Percentiles rank a stretch among this genome's conserved stretches.
Evolutionary conservation across 805 yeast species (phyloP).

Genomic region (Starmerella powellii): DNA sequence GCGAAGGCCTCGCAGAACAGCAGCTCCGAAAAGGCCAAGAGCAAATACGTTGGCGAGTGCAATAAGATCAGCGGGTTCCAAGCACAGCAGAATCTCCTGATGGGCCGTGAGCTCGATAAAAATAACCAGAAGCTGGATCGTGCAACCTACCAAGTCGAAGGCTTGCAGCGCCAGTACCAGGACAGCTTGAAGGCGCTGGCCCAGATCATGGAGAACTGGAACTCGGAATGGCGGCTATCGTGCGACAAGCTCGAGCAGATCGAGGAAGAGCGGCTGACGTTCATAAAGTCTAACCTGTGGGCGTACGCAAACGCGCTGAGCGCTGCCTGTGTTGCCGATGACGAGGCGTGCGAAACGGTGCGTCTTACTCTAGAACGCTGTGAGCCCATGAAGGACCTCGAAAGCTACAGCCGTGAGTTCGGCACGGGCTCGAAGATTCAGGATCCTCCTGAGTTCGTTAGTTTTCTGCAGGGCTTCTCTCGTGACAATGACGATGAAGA

Average conservation of each 20-base stretch:
- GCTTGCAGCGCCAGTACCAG: conserved; percentile 46
- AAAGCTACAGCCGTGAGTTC: conserved; percentile 39
- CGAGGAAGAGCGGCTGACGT: conserved; percentile 62
- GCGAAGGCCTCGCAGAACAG: conserved; percentile 33
- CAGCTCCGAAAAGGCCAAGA: conserved; percentile 29
- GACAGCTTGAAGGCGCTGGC: conserved; percentile 41
- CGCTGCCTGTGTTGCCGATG: conserved; percentile 65
- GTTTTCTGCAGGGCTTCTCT: conserved; percentile 39
- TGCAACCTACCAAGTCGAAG: conserved; percentile 34
- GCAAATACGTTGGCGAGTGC: conserved; percentile 47
- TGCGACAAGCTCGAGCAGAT: conserved; percentile 51
- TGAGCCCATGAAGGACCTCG: conserved; percentile 48
- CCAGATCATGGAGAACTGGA: conserved; percentile 51
- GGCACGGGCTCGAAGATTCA: conserved; percentile 57
- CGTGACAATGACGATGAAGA: conserved; percentile 24
- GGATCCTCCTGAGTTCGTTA: conserved; percentile 51
- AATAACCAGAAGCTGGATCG: conserved; percentile 45
- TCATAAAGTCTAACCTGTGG: conserved; percentile 62
- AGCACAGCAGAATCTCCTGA: conserved; percentile 53
- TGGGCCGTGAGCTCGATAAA: conserved; percentile 61
- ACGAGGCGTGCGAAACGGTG: conserved; percentile 60
- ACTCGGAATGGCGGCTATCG: conserved; percentile 56
- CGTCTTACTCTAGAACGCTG: conserved; percentile 58
- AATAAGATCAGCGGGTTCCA: conserved; percentile 44
- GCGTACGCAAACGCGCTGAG: conserved; percentile 65